Evolutionary conservation across 1,284 basidiomycete species (phyloP).

Genomic region (Schizophyllum amplum): DNA sequence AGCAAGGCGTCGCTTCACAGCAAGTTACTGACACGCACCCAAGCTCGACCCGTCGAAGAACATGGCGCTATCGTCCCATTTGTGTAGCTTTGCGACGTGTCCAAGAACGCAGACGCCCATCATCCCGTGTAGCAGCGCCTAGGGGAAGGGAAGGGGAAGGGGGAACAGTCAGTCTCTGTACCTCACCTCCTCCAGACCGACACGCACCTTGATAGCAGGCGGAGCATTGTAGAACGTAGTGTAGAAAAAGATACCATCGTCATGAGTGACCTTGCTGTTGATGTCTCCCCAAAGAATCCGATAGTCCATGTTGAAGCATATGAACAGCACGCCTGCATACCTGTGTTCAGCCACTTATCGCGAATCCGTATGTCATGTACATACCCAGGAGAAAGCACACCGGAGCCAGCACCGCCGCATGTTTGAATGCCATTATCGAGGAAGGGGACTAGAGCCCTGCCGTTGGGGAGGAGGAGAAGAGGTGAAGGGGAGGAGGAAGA

Average conservation of each 20-base stretch:
- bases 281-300: conserved; percentile 51
- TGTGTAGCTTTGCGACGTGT: conserved; percentile 69
- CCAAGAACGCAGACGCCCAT: conserved; percentile 69
- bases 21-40: conserved; percentile 37
- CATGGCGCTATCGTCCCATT: conserved; percentile 85
- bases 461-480: background rate
- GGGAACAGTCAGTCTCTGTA: background rate
- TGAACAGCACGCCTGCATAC: conserved; percentile 70
- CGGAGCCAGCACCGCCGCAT: conserved; percentile 75
- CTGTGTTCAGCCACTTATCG: background rate
- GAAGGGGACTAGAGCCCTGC: background rate
- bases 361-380: conserved; percentile 9
- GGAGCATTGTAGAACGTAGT: conserved; percentile 86
- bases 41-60: conserved; percentile 86
- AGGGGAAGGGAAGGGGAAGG: background rate
- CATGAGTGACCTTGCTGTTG: conserved; percentile 50
- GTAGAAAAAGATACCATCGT: conserved; percentile 82
- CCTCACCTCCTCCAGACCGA: background rate
- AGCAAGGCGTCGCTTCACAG: background rate
- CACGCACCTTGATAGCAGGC: conserved; percentile 75
- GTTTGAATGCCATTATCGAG: conserved; percentile 68
- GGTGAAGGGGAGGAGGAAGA: background rate
- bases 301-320: conserved; percentile 84
- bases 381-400: conserved; percentile 78
- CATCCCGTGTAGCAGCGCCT: conserved; percentile 82